phyloP scores from a whole-genome alignment of 2,329 filamentous ascomycete genomes.

The Polychaeton citri region DNA sequence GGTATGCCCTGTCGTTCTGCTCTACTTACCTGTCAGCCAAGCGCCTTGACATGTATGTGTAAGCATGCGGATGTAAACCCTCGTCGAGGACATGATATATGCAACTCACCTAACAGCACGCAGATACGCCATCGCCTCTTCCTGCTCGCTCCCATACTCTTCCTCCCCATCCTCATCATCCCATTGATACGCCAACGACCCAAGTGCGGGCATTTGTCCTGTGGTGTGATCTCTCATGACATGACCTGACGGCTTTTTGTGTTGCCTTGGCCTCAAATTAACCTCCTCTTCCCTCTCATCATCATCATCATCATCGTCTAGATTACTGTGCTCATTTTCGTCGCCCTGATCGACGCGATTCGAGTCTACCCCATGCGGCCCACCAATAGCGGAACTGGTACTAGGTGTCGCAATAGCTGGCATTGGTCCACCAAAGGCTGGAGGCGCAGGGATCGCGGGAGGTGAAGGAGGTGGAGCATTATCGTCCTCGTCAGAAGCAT shows the following conservation, averaged over 20 bases:
- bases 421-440: not conserved
- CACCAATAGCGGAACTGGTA: too few species aligned
- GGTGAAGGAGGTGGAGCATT: not conserved
- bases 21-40: constrained; percentile 7
- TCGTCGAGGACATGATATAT: not conserved
- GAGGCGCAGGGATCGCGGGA: not conserved
- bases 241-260: not conserved
- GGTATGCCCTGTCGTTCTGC: constrained; percentile 15
- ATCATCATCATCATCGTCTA: constrained; percentile 3
- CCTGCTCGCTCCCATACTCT: constrained; percentile 12
- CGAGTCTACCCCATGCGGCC: too few species aligned
- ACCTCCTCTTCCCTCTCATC: constrained; percentile 1
- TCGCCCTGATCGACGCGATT: too few species aligned
- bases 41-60: not conserved
- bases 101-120: constrained; percentile 13
- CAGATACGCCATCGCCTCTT: constrained; percentile 22
- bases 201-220: constrained; percentile 14
- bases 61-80: not conserved
- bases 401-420: too few species aligned
- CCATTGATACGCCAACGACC: constrained; percentile 10
- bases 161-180: constrained; percentile 12
- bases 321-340: too few species aligned
- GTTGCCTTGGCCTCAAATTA: not conserved
- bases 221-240: constrained; percentile 8
- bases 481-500: constrained; percentile 16